phyloP scores from a whole-genome alignment of 176 grass and related monocot genomes.

The Luzula sylvatica region DNA sequence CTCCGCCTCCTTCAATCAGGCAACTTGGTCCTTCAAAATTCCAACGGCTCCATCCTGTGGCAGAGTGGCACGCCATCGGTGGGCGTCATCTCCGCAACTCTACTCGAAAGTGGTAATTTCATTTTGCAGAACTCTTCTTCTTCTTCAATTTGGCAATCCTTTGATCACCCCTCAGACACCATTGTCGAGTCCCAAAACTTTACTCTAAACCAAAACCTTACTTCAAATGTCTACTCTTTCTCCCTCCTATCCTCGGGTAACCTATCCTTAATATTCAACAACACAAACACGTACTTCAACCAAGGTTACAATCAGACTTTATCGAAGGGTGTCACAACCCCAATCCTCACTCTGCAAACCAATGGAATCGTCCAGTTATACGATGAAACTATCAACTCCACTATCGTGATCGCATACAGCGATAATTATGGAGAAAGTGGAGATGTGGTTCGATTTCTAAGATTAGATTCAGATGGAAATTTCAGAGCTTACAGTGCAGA shows the following conservation, averaged over 20 bases:
- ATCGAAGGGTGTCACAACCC: slow-evolving; percentile 46
- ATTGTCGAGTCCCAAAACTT: slow-evolving; percentile 63
- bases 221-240: slow-evolving; percentile 44
- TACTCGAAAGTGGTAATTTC: slow-evolving; percentile 50
- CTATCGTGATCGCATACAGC: slow-evolving; percentile 77
- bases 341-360: slow-evolving; percentile 50
- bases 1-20: slow-evolving; percentile 47
- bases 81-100: slow-evolving; percentile 33
- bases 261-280: slow-evolving; percentile 44
- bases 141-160: slow-evolving; percentile 49
- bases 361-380: slow-evolving; percentile 73
- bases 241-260: slow-evolving; percentile 36
- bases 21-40: slow-evolving; percentile 65
- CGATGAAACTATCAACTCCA: slow-evolving; percentile 29
- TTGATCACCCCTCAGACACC: slow-evolving; percentile 66
- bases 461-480: slow-evolving; percentile 74
- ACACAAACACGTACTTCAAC: slow-evolving; percentile 63
- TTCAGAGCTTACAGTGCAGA: slow-evolving; percentile 62
- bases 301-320: slow-evolving; percentile 57
- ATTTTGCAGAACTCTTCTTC: slow-evolving; percentile 35
- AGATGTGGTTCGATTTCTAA: slow-evolving; percentile 57
- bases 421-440: slow-evolving; percentile 82
- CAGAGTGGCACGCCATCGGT: slow-evolving; percentile 29
- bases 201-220: slow-evolving; percentile 28
- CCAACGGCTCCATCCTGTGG: slow-evolving; percentile 63